These are phyloP conservation scores for Tylopilus vinaceipallidus DNA, from an alignment of 768 basidiomycete species.

Conservation along the genomic window DNA sequence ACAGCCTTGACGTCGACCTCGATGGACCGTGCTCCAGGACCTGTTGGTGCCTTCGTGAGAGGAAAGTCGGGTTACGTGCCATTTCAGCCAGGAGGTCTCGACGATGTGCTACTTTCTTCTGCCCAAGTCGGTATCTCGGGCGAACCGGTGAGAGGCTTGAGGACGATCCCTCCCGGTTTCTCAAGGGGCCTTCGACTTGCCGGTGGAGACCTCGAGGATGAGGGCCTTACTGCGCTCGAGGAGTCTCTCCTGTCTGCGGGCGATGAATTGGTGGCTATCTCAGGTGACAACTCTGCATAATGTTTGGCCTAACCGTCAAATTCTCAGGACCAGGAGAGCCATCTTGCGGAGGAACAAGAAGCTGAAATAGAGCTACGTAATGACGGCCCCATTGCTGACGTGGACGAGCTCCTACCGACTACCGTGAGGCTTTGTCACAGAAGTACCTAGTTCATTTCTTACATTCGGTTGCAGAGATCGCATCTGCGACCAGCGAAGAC, in stretches of 20 bases:
- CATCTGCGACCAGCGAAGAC: slow-evolving; percentile 55
- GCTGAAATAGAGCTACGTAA: slow-evolving; percentile 18
- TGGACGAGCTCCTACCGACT: slow-evolving; percentile 79
- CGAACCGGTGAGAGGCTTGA: slow-evolving; percentile 43
- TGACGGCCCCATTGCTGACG: slow-evolving; percentile 40
- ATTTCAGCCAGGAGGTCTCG: slow-evolving; percentile 92
- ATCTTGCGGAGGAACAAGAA: slow-evolving; percentile 22
- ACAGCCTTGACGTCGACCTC: slow-evolving; percentile 85
- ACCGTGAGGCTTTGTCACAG: slow-evolving; percentile 34
- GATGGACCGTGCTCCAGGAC: slow-evolving; percentile 79
- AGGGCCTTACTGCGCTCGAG: slow-evolving; percentile 36
- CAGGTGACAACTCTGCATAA: slow-evolving; percentile 2
- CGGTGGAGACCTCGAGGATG: slow-evolving; percentile 51
- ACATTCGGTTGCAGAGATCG: slow-evolving; percentile 41
- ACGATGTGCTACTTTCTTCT: slow-evolving; percentile 47
- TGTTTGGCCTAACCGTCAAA: slow-evolving; percentile 26
- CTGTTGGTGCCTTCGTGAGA: slow-evolving; percentile 78
- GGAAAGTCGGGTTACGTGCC: slow-evolving; percentile 94
- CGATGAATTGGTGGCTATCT: slow-evolving; percentile 16
- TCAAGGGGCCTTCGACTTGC: slow-evolving; percentile 73
- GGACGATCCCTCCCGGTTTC: slow-evolving; percentile 81
- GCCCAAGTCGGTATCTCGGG: slow-evolving; percentile 34
- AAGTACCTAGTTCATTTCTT: not conserved
- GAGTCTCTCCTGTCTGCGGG: slow-evolving; percentile 11
- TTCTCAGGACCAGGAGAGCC: slow-evolving; percentile 19